Base-by-base conservation (phyloP, 23 red algal genomes). In the Gracilaria domingensis region DNA sequence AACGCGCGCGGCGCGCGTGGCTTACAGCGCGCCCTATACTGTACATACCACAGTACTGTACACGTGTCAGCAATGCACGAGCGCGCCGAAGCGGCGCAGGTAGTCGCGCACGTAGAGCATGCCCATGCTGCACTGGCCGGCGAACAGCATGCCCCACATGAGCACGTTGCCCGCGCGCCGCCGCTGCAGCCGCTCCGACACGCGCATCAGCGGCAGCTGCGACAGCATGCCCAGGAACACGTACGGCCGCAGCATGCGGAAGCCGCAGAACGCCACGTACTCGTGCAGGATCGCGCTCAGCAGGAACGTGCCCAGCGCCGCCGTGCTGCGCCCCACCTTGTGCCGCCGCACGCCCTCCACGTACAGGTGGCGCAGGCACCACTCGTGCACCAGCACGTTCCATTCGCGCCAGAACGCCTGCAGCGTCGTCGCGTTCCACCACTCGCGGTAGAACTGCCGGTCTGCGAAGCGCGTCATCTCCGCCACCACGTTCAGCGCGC, bases 321-420 rank as follows among this genome's bases (percentile, higher is more conserved):
- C 75, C 33, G 91, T 72, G 21, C 64, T 81, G 6, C 84, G 82
- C 28, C 67, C 80, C 13, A 91, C 65, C 12, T 84, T 86, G 55
- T 90, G 87, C 34, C 89, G 73, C 42, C 78, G 40, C 79, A 89
- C 75, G 1, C 75, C 78, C 79, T 98, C 96, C 39, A 95, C 82
- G 81, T 95, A 98, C 47, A 98, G 55, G 61, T 98, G 96, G 20
- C 96, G 96, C 57, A 98, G 51, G 56, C 89, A 93, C 91, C 91
- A 98, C 70, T 98, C 96, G 79, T 98, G 92, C 44, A 98, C 96
- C 12, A 84, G 92, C 58, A 95, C 77, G 61, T 98, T 98, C 96
- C 96, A 98, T 32, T 84, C 75, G 20, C 89, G 84, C 96, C 96
- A 98, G 64, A 98, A 98, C 49, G 87, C 90, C n/a, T 95, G 66